phyloP scores from a whole-genome alignment of 1,284 basidiomycete species.

The Boletus semigastroideus region DNA sequence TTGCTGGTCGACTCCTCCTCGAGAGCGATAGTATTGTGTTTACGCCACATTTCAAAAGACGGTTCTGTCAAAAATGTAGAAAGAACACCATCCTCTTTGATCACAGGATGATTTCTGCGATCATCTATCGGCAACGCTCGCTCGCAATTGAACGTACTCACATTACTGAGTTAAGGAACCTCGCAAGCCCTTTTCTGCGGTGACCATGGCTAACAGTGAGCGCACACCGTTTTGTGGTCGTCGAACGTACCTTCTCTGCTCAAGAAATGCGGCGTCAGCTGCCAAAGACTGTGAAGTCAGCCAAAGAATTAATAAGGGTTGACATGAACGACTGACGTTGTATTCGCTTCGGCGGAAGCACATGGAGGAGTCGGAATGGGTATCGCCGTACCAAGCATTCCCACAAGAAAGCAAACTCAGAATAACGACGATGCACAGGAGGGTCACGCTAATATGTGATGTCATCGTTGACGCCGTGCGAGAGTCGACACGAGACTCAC shows the following conservation, averaged over 20 bases:
- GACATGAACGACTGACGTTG: slow-evolving; percentile 59
- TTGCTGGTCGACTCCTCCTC: slow-evolving; percentile 88
- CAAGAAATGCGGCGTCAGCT: slow-evolving; percentile 87
- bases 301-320: not conserved
- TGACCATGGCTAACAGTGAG: not conserved
- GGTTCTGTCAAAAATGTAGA: slow-evolving; percentile 79
- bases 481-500: slow-evolving; percentile 44
- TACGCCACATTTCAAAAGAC: slow-evolving; percentile 85
- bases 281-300: slow-evolving; percentile 10
- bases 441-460: slow-evolving; percentile 48
- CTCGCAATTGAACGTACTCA: slow-evolving; percentile 35
- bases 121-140: not conserved
- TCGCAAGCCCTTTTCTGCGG: slow-evolving; percentile 72
- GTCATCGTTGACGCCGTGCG: slow-evolving; percentile 7
- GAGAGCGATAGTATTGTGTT: slow-evolving; percentile 65
- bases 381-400: slow-evolving; percentile 78
- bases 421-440: slow-evolving; percentile 77
- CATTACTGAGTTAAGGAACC: slow-evolving; percentile 80
- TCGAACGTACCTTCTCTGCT: slow-evolving; percentile 69
- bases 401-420: slow-evolving; percentile 88
- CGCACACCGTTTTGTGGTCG: not conserved
- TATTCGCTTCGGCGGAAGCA: slow-evolving; percentile 86
- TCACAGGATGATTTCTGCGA: slow-evolving; percentile 82
- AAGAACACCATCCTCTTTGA: slow-evolving; percentile 83
- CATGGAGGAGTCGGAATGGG: slow-evolving; percentile 90